Evolutionary conservation across 768 basidiomycete genomes (phyloP).

Genomic region (Goffeauzyma gilvescens): DNA sequence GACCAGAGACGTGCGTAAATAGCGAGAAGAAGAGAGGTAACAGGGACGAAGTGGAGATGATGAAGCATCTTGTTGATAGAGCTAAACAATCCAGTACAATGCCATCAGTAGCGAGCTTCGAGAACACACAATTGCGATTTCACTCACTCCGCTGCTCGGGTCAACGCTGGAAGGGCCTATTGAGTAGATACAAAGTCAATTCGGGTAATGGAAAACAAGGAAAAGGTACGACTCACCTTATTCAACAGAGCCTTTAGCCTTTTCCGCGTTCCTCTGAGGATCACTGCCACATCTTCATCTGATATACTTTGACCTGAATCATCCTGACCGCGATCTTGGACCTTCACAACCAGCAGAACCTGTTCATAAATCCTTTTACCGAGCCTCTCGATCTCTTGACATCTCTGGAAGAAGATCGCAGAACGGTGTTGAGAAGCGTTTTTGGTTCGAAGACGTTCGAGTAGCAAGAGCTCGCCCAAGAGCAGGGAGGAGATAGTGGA

Average conservation of each 20-base stretch:
- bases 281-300: neutral
- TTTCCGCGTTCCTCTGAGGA: neutral
- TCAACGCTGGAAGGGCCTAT: neutral
- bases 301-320: neutral
- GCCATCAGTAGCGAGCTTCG: neutral
- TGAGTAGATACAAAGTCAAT: neutral
- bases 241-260: neutral
- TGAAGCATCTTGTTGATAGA: conserved; percentile 4
- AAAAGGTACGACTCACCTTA: neutral
- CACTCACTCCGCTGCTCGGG: conserved; percentile 1
- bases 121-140: neutral
- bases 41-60: conserved; percentile 5
- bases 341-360: too few relatives aligned
- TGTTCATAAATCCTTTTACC: neutral
- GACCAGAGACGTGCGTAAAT: conserved; percentile 3
- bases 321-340: too few relatives aligned
- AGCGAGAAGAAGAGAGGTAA: conserved; percentile 1
- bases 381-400: neutral
- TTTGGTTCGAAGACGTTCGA: neutral
- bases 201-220: neutral
- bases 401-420: conserved; percentile 1
- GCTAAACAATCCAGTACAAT: neutral
- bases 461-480: conserved; percentile 2
- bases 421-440: conserved; percentile 4
- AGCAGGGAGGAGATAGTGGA: neutral